These are phyloP conservation scores for Eremothecium sinecaudum DNA, from an alignment of 1,139 yeast genomes.

Conservation along the genomic window DNA sequence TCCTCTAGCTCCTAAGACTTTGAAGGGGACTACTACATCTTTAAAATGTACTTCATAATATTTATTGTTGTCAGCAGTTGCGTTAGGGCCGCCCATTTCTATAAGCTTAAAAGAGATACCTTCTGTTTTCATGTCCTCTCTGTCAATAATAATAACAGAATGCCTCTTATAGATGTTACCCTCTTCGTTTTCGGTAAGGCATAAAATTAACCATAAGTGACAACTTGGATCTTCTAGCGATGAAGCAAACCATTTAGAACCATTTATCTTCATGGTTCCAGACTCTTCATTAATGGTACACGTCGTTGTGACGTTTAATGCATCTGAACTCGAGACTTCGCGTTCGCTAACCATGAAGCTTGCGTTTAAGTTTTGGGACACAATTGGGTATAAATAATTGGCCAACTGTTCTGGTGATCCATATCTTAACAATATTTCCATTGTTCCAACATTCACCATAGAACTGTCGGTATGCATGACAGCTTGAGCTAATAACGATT, in stretches of 20 bases:
- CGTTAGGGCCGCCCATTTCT: constrained; percentile 1
- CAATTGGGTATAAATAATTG: constrained; percentile 33
- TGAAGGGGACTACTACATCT: constrained; percentile 43
- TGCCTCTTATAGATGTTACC: constrained; percentile 44
- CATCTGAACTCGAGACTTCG: constrained; percentile 58
- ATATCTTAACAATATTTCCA: constrained; percentile 58
- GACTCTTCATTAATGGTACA: constrained; percentile 33
- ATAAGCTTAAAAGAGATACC: constrained; percentile 5
- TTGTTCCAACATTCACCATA: constrained; percentile 73
- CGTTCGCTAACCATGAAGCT: constrained; percentile 68
- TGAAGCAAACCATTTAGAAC: constrained; percentile 68
- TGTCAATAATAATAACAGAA: constrained; percentile 43
- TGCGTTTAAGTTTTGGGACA: constrained; percentile 27
- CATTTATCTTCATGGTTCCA: constrained; percentile 49
- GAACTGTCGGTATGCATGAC: constrained; percentile 45
- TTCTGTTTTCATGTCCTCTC: constrained; percentile 4
- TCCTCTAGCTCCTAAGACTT: constrained; percentile 43
- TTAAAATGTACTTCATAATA: constrained; percentile 50
- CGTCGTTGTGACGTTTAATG: constrained; percentile 49
- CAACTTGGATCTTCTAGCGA: constrained; percentile 69
- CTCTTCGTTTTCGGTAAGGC: constrained; percentile 41
- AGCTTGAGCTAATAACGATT: constrained; percentile 49
- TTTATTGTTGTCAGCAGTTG: constrained; percentile 3
- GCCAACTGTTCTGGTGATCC: constrained; percentile 46
- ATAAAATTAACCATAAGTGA: constrained; percentile 56